A percentile compares a stretch with the other conserved stretches of the same genome.
These are phyloP conservation scores for Graphilbum sp. DNA, from an alignment of 2,329 filamentous ascomycete genomes.

Conservation along the genomic window DNA sequence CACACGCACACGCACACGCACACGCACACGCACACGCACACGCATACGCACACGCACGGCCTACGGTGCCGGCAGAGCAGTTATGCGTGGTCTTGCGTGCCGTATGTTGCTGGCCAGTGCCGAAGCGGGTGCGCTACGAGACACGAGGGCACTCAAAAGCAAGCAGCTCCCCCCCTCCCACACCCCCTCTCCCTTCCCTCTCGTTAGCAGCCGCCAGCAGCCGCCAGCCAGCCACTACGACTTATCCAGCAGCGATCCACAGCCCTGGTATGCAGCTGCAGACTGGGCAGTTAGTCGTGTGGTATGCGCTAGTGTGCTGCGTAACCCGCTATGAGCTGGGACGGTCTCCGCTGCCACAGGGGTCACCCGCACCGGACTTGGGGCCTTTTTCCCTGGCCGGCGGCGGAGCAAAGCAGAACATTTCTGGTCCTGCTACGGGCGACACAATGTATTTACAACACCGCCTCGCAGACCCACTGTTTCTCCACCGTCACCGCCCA, in stretches of 20 bases:
- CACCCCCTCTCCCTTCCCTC: too few species aligned
- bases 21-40: too few species aligned
- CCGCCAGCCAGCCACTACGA: too few species aligned
- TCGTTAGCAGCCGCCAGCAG: too few species aligned
- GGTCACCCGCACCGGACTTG: slow-evolving; percentile 6
- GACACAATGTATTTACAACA: slow-evolving; percentile 5
- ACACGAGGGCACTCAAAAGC: too few species aligned
- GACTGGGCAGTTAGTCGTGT: neutral
- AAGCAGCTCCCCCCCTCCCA: too few species aligned
- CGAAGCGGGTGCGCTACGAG: too few species aligned
- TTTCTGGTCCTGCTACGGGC: slow-evolving; percentile 2
- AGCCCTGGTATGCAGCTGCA: neutral
- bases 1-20: too few species aligned
- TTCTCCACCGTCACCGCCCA: neutral
- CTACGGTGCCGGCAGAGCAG: too few species aligned
- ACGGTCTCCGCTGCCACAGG: slow-evolving; percentile 7
- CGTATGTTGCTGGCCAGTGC: too few species aligned
- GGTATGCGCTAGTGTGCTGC: slow-evolving; percentile 7
- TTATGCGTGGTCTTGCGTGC: too few species aligned
- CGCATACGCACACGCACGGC: too few species aligned
- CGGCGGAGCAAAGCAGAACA: slow-evolving; percentile 1
- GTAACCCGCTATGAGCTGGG: slow-evolving; percentile 8
- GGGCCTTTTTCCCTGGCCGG: slow-evolving; percentile 2
- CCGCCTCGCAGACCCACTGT: neutral
- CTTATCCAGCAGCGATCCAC: neutral